Evolutionary conservation across 1,284 basidiomycete genomes (phyloP).

Genomic region (Microbotryum intermedium): DNA sequence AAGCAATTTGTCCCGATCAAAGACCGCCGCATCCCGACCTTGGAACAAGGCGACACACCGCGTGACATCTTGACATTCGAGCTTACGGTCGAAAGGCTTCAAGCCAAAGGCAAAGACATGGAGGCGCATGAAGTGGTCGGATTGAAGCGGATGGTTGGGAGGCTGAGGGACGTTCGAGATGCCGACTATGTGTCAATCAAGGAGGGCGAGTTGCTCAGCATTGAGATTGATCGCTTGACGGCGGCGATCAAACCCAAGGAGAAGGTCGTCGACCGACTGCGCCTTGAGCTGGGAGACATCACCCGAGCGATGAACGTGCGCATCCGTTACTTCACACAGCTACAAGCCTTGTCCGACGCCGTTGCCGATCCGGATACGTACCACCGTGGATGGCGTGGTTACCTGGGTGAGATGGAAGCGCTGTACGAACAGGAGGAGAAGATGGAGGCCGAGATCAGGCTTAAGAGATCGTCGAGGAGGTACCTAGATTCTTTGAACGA

Average conservation of each 20-base stretch:
- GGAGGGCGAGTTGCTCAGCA: slow-evolving; percentile 9
- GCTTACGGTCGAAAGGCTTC: slow-evolving; percentile 18
- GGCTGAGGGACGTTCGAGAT: neutral
- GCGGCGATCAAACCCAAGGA: slow-evolving; percentile 5
- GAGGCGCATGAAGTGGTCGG: neutral
- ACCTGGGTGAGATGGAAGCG: slow-evolving; percentile 12
- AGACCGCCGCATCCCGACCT: slow-evolving; percentile 11
- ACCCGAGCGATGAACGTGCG: slow-evolving; percentile 28
- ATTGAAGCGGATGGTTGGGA: neutral
- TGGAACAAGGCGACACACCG: slow-evolving; percentile 19
- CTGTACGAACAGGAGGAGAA: slow-evolving; percentile 8
- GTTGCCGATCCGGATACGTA: slow-evolving; percentile 20
- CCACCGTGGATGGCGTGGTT: slow-evolving; percentile 9
- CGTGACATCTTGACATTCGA: slow-evolving; percentile 24
- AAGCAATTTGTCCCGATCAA: slow-evolving; percentile 2
- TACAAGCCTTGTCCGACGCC: slow-evolving; percentile 25
- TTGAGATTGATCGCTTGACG: slow-evolving; percentile 6
- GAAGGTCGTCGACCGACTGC: slow-evolving; percentile 26
- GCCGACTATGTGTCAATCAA: neutral
- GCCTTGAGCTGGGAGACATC: slow-evolving; percentile 21
- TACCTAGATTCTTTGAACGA: slow-evolving; percentile 29
- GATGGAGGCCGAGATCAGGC: no score
- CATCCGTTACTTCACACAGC: slow-evolving; percentile 24
- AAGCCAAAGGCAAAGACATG: slow-evolving; percentile 16
- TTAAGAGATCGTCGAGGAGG: neutral